Evolutionary conservation across 164 flowering plant genomes (phyloP), one percentile per base, ranked within the genome.

Genomic region (Berberis vulgaris): DNA sequence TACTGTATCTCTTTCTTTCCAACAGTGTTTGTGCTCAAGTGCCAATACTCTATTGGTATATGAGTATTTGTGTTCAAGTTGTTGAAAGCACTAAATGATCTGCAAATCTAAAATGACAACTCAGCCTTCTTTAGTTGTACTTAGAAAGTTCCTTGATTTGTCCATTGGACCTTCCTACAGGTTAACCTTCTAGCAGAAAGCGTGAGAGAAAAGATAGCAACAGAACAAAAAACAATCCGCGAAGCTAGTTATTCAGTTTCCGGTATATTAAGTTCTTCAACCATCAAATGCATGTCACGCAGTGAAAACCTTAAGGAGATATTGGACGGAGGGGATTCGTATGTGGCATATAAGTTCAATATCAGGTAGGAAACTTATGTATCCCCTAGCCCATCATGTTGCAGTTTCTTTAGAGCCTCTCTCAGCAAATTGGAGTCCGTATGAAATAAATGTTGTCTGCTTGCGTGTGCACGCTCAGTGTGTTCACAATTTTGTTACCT

Each of bases 161-260:
- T 26, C 26, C 12, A 1, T 13, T 66, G 7, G 40, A 60, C 65
- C 71, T 56, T 66, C 55, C 67, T 63, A 56, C 76, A 89, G 96
- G 84, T 67, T 38, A 66, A 70, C 45, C 57, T 73, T 42, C 83
- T 74, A 38, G 45, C 67, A 39, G 87, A 89, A 73, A 75, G 69
- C 55, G 78, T 89, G 43, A 67, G 73, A 65, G 84, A 83, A 69
- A 61, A 78, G 62, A 70, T 88, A 63, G 54, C 62, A 42, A 72
- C 81, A 60, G 96, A 89, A 54, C 74, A 72, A 45, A 73, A 75
- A 57, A 74, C 73, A 39, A 42, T 84, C 53, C 74, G 67, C n/a
- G 82, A 78, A 46, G 76, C 74, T 61, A 71, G 83, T 69, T 82
- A 88, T 71, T 52, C 95, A 56, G 96, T 86, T 72, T 80, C 87